A percentile compares a stretch with the other conserved stretches of the same genome.
Evolutionary conservation across 2,329 filamentous ascomycete species (phyloP).

Genomic region (Macroventuria anomochaeta): DNA sequence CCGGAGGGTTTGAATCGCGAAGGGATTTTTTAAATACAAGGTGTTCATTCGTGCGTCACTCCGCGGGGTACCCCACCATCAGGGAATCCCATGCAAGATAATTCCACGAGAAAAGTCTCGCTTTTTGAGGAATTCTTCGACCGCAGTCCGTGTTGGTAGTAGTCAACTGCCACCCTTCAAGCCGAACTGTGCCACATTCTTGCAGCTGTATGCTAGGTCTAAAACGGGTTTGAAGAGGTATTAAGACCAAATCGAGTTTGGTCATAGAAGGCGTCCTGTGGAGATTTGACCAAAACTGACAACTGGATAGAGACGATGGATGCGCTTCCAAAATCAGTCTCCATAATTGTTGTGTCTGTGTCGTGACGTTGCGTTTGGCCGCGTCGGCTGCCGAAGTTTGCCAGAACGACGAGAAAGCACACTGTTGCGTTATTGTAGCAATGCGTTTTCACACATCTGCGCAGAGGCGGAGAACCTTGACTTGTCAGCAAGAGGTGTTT

Average conservation of each 20-base stretch:
- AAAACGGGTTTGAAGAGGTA: slow-evolving; percentile 7
- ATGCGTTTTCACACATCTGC: neutral
- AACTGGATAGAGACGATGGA: neutral
- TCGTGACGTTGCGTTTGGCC: neutral
- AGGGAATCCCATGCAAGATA: no score
- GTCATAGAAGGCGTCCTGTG: neutral
- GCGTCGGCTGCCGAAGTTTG: slow-evolving; percentile 2
- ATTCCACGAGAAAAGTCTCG: no score
- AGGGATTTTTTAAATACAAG: neutral
- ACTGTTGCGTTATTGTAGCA: neutral
- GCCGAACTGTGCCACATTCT: slow-evolving; percentile 4
- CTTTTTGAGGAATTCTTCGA: neutral
- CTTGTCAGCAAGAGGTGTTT: neutral
- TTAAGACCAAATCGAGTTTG: slow-evolving; percentile 7
- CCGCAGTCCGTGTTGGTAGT: neutral
- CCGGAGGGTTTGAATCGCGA: slow-evolving; percentile 1
- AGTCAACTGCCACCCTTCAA: neutral
- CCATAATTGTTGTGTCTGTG: neutral
- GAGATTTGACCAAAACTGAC: neutral
- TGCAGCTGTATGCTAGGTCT: slow-evolving; percentile 1
- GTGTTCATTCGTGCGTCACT: neutral
- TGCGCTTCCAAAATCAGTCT: slow-evolving; percentile 7
- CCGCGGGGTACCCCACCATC: neutral
- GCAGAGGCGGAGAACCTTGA: neutral
- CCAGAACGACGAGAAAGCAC: neutral